phyloP scores from a whole-genome alignment of 768 basidiomycete genomes.

The Lactarius indigo region DNA sequence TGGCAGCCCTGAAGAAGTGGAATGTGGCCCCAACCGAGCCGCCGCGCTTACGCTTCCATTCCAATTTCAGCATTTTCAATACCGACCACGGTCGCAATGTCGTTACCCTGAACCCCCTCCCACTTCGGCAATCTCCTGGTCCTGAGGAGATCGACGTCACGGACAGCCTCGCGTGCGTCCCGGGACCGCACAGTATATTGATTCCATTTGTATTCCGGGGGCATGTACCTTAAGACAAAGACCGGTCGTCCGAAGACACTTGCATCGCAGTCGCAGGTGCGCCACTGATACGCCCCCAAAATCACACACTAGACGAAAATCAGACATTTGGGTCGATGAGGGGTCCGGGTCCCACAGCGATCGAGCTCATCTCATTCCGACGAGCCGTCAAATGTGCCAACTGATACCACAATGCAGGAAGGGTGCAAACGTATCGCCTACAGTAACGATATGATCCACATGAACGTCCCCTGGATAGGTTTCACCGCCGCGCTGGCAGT shows the following conservation, averaged over 20 bases:
- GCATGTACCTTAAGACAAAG: too few species aligned
- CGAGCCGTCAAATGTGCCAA: neutral
- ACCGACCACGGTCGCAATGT: conserved; percentile 33
- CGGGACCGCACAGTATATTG: neutral
- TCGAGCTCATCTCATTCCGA: neutral
- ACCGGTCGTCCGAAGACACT: too few species aligned
- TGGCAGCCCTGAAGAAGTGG: conserved; percentile 50
- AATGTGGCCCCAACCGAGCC: conserved; percentile 44
- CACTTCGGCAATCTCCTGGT: conserved; percentile 32
- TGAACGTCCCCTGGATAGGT: neutral
- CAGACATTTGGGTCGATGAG: neutral
- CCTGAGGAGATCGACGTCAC: conserved; percentile 15
- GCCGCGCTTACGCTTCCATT: conserved; percentile 34
- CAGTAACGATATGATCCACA: neutral
- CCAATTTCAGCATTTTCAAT: conserved; percentile 32
- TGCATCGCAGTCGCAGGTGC: neutral
- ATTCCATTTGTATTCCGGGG: too few species aligned
- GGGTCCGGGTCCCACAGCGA: neutral
- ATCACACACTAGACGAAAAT: neutral
- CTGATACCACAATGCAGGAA: neutral
- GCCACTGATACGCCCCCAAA: conserved; percentile 13
- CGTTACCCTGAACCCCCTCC: conserved; percentile 32
- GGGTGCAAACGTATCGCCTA: neutral
- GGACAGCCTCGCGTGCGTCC: neutral
- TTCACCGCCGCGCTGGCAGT: neutral